Base-by-base conservation (phyloP, 148 eudicot genomes). In the Camellia japonica region DNA sequence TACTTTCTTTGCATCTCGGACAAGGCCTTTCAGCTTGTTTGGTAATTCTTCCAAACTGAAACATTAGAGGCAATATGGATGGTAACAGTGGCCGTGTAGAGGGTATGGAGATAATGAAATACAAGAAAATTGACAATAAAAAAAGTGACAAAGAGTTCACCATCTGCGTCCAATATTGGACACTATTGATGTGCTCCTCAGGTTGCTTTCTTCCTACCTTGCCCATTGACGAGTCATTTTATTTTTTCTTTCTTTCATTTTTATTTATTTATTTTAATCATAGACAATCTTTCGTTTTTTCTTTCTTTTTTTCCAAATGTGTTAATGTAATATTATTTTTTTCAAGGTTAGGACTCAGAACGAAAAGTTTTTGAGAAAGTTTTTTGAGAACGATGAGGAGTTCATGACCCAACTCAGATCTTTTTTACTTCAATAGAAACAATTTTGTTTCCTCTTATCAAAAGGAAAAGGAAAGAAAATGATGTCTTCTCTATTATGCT, bases 41-140 rank as follows among this genome's bases (percentile, higher is more conserved):
- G 98, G 93, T 62, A 96, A 78, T 82, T 96, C 99, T 87, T 96
- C 99, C 77, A 96, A 82, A 64, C 99, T 96, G 89, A 82, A 80
- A 71, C 30, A 47, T 47, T 43, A 77, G 43, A 49, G 15, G 55
- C 68, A 67, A 58, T 41, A 47, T 5, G 12, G 58, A 10, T 78
- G 49, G 46, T 62, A 16, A 14, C 38, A 47, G 19, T 12, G 12
- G 19, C 42, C 19, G 64, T 1, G 30, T 8, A 23, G 14, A 47
- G 6, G 42, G 68, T 54, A 72, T 14, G 52, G 14, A 43, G 2
- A 44, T 5, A 3, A 38, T 20, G 20, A 46, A 42, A 61, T 11
- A 61, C 18, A 19, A 19, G 3, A 47, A 65, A 43, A 60, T 5
- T 52, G 46, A 9, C n/a, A 30, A 43, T 15, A 55, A 1, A 42